Evolutionary conservation across 2,329 filamentous ascomycete species (phyloP).

Genomic region (Cladorrhinum sp.): DNA sequence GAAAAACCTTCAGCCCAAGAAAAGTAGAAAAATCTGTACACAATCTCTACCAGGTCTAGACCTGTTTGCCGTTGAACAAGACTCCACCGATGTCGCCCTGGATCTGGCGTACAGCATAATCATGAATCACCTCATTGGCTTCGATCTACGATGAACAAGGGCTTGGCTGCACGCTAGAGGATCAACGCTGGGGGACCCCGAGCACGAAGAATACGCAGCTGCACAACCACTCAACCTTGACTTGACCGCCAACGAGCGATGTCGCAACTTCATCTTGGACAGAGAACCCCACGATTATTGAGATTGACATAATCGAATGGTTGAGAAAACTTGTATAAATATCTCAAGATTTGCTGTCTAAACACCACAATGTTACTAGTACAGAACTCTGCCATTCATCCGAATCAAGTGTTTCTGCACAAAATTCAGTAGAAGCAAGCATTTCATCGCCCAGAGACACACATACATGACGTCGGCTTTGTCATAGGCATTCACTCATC

Average conservation of each 20-base stretch:
- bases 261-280: background rate
- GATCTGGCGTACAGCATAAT: conserved; percentile 8
- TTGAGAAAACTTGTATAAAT: background rate
- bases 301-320: background rate
- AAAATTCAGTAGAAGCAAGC: background rate
- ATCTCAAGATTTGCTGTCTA: background rate
- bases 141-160: background rate
- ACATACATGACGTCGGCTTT: background rate
- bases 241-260: background rate
- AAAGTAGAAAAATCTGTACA: background rate
- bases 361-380: background rate
- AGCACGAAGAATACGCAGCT: background rate
- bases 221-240: background rate
- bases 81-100: conserved; percentile 1
- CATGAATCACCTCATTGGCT: conserved; percentile 14
- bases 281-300: background rate
- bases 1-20: background rate
- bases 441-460: background rate
- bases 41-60: background rate
- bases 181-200: background rate
- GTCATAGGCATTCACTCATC: background rate
- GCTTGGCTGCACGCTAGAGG: background rate
- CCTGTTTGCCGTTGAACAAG: background rate
- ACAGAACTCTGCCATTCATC: background rate
- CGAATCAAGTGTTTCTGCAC: background rate